Evolutionary conservation across 2,329 filamentous ascomycete species (phyloP).

Genomic region (Pseudogymnoascus sp.): DNA sequence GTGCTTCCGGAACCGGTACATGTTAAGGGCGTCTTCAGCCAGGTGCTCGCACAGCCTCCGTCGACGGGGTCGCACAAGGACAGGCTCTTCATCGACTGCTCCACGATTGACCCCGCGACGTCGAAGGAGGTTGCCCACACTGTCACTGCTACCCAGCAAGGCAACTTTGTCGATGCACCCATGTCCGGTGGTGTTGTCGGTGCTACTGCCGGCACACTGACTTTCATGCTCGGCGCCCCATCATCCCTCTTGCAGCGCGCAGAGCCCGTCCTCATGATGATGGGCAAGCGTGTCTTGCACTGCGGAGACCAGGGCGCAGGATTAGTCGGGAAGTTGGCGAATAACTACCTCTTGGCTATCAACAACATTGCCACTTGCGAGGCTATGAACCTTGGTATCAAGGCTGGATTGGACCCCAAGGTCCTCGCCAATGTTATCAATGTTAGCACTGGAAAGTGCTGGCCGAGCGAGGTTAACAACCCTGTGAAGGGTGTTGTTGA

Average conservation of each 20-base stretch:
- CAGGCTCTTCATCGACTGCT: constrained; percentile 88
- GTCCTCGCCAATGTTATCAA: constrained; percentile 82
- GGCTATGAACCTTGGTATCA: constrained; percentile 57
- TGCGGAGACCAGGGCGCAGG: constrained; percentile 79
- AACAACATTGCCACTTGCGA: constrained; percentile 73
- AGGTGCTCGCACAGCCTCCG: constrained; percentile 57
- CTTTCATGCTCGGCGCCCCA: constrained; percentile 86
- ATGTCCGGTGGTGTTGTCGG: constrained; percentile 97
- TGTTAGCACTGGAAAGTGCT: constrained; percentile 86
- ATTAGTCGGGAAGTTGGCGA: constrained; percentile 85
- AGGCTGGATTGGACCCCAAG: constrained; percentile 50
- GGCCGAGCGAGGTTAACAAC: constrained; percentile 94
- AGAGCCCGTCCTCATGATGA: constrained; percentile 62
- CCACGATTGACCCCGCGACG: constrained; percentile 86
- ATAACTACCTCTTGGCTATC: constrained; percentile 92
- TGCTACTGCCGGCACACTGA: constrained; percentile 76
- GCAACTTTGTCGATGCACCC: constrained; percentile 83
- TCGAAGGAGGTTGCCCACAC: constrained; percentile 68
- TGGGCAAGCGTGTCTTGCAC: constrained; percentile 82
- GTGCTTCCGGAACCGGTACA: constrained; percentile 84
- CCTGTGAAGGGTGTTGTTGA: constrained; percentile 80
- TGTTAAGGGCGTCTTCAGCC: constrained; percentile 72
- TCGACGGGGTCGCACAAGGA: constrained; percentile 41
- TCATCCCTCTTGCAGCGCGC: constrained; percentile 52
- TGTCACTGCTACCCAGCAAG: constrained; percentile 58